Base-by-base conservation (phyloP, 768 basidiomycete species). In the Suillus ampliporus region DNA sequence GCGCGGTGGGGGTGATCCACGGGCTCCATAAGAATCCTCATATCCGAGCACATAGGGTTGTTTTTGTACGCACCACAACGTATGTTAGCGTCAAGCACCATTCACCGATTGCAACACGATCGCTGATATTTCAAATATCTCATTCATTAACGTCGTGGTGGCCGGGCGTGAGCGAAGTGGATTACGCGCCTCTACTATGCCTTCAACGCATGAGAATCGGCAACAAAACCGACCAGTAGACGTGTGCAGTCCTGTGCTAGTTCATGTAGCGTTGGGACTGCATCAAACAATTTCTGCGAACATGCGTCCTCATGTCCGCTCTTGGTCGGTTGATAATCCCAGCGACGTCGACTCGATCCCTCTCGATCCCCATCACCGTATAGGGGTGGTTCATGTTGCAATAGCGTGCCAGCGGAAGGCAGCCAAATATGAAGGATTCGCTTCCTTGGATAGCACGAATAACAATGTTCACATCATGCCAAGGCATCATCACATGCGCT, bases 141-240 rank as follows among this genome's bases (percentile, higher is more conserved):
- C 38, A 56, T 56, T 10, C 23, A 56, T 56, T 38, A 37, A 37
- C 35, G 37, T 54, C 53, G 17, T 56, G 54, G n/a, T n/a, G n/a
- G n/a, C n/a, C n/a, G n/a, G n/a, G n/a, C 26, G 37, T 38, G 23
- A 38, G 37, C 35, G 9, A 54, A 17, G 53, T 26, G 23, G 17
- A 19, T 13, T 4, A 40, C 54, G 54, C 38, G 38, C 54, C 23
- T 54, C 4, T 44, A 21, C 43, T n/a, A 21, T 44, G 4, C 43
- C 19, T 10, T 21, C 35, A 23, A 23, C 3, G 52, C 52, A 54
- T 37, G 52, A 23, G 46, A 46, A 21, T 35, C 21, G 52, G 52
- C 46, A 35, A 53, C 35, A 15, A 7, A 37, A 37, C 9, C 19
- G n/a, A 44, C 9, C 43, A n/a, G 48, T 26, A 28, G 50, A 38